Conservation (phyloP, 129 eudicot species). For the Pseudognaphalium luteoalbum region DNA sequence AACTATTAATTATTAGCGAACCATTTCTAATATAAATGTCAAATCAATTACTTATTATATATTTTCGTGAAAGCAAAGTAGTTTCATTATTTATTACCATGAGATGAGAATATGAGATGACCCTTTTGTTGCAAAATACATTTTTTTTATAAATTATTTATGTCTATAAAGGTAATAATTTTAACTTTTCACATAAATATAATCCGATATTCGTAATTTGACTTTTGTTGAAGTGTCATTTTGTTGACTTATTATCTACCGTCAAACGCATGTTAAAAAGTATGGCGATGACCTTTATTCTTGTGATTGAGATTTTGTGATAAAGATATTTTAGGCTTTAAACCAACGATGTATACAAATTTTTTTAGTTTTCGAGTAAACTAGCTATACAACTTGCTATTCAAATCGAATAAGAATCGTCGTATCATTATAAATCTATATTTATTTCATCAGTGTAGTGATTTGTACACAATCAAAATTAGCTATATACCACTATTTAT, state of each 20-base stretch:
- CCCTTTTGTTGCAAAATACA: conserved; percentile 1
- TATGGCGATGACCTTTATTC: background rate
- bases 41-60: background rate
- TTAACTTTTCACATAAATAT: conserved; percentile 7
- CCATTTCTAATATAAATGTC: too few relatives aligned
- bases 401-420: background rate
- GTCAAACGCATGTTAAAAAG: background rate
- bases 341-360: background rate
- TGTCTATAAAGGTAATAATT: background rate
- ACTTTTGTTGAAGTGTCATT: conserved; percentile 1
- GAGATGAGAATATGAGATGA: conserved; percentile 9
- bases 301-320: background rate
- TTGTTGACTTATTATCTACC: conserved; percentile 18
- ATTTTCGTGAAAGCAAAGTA: background rate
- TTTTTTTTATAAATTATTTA: background rate
- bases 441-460: too few relatives aligned
- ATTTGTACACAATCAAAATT: too few relatives aligned
- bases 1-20: too few relatives aligned
- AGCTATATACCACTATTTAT: too few relatives aligned
- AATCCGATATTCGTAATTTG: conserved; percentile 9
- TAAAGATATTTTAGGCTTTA: background rate
- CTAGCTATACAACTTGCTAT: background rate
- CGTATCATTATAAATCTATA: too few relatives aligned
- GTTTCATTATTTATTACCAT: conserved; percentile 13
- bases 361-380: too few relatives aligned